phyloP scores from a whole-genome alignment of 1,284 basidiomycete genomes.

The Ustilago lituana region DNA sequence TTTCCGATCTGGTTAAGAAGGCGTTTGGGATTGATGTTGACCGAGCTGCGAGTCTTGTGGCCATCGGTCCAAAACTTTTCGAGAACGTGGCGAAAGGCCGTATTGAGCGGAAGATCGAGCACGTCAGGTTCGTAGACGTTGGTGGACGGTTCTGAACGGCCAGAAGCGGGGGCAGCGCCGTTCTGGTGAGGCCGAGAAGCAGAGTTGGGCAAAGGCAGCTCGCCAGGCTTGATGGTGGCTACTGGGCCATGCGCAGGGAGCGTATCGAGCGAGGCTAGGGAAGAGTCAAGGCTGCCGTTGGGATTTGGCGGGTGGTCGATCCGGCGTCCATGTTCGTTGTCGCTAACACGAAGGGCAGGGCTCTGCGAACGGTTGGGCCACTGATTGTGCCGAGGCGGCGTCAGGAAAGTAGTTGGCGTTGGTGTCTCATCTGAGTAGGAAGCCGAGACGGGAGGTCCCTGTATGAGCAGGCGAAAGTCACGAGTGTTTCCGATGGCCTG shows the following conservation, averaged over 20 bases:
- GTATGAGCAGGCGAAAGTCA: constrained; percentile 74
- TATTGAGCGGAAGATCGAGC: constrained; percentile 54
- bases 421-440: constrained; percentile 7
- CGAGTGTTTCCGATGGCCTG: constrained; percentile 76
- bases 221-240: constrained; percentile 36
- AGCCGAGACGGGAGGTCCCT: constrained; percentile 42
- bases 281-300: constrained; percentile 25
- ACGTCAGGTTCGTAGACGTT: constrained; percentile 29
- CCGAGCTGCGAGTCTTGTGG: constrained; percentile 21
- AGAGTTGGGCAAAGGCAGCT: constrained; percentile 6
- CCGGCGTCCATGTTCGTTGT: constrained; percentile 49
- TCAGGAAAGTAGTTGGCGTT: not conserved
- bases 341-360: constrained; percentile 49
- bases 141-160: not conserved
- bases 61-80: constrained; percentile 55
- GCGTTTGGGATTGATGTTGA: constrained; percentile 67
- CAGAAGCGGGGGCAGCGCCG: not conserved
- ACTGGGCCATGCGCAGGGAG: constrained; percentile 26
- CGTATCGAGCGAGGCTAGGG: constrained; percentile 26
- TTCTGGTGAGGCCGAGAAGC: not conserved
- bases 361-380: constrained; percentile 45
- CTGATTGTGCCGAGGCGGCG: constrained; percentile 16
- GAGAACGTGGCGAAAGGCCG: constrained; percentile 54
- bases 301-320: constrained; percentile 25
- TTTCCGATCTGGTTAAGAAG: constrained; percentile 77